phyloP scores from a whole-genome alignment of 345 rosid genomes.

The Syzygium jambos region DNA sequence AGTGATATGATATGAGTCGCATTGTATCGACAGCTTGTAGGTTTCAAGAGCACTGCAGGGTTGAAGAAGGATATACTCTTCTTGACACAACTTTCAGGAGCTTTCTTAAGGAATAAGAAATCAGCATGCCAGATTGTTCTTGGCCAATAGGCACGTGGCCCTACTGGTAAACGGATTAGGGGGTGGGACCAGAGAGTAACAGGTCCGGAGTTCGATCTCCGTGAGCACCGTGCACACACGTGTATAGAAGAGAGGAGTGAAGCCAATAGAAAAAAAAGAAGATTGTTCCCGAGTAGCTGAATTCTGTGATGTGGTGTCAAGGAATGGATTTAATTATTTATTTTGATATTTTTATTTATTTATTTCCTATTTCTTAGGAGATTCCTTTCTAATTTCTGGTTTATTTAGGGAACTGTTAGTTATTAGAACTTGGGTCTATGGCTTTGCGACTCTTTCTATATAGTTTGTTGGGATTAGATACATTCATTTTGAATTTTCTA shows the following conservation, averaged over 20 bases:
- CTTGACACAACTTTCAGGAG: neutral
- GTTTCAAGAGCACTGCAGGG: neutral
- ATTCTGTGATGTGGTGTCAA: neutral
- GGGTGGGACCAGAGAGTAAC: too few relatives aligned
- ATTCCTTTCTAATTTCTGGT: neutral
- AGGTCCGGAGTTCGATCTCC: too few relatives aligned
- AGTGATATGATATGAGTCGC: neutral
- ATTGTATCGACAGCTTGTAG: neutral
- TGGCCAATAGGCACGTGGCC: neutral
- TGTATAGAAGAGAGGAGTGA: too few relatives aligned
- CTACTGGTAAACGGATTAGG: too few relatives aligned
- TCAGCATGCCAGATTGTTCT: neutral
- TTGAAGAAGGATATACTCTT: neutral
- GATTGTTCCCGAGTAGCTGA: too few relatives aligned
- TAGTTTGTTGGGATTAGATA: neutral
- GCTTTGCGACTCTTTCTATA: neutral
- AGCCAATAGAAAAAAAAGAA: too few relatives aligned
- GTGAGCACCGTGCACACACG: too few relatives aligned
- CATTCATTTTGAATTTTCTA: neutral
- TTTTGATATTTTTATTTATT: neutral
- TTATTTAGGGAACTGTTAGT: neutral
- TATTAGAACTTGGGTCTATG: too few relatives aligned
- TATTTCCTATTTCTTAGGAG: neutral
- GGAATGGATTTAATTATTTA: neutral
- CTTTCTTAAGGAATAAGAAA: neutral